These are phyloP conservation scores for Tarenaya hassleriana DNA, from an alignment of 345 rosid species.

Conservation along the genomic window DNA sequence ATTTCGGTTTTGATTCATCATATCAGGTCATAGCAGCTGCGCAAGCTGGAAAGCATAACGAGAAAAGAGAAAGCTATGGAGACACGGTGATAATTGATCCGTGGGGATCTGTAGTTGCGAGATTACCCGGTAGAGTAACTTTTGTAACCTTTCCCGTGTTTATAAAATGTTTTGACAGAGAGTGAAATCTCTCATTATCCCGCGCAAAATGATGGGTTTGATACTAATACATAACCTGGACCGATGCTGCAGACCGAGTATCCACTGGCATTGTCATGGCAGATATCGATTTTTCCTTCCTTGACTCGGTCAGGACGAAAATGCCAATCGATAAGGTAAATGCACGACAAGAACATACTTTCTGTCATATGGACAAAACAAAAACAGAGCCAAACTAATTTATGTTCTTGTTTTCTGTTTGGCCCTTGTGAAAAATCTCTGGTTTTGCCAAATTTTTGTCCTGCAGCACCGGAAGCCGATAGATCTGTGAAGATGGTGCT, in stretches of 20 bases:
- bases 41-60: slow-evolving; percentile 83
- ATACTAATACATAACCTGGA: not conserved
- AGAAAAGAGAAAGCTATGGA: slow-evolving; percentile 78
- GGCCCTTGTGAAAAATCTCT: no score
- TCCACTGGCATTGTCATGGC: slow-evolving; percentile 77
- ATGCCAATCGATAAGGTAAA: slow-evolving; percentile 80
- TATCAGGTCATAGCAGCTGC: slow-evolving; percentile 87
- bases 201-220: not conserved
- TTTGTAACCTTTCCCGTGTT: no score
- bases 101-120: slow-evolving; percentile 76
- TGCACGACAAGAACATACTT: no score
- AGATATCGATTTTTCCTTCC: slow-evolving; percentile 67
- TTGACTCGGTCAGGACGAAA: slow-evolving; percentile 76
- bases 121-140: slow-evolving; percentile 57
- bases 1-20: not conserved
- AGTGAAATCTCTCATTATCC: not conserved
- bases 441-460: no score
- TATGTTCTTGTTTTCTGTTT: no score
- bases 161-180: no score
- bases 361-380: no score
- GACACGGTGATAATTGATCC: slow-evolving; percentile 89
- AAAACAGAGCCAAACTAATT: no score
- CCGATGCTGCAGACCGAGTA: slow-evolving; percentile 44
- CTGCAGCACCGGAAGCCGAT: no score
- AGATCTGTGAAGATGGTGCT: no score